Conservation (phyloP, 805 yeast species). For the Metschnikowia noctiluminum region DNA sequence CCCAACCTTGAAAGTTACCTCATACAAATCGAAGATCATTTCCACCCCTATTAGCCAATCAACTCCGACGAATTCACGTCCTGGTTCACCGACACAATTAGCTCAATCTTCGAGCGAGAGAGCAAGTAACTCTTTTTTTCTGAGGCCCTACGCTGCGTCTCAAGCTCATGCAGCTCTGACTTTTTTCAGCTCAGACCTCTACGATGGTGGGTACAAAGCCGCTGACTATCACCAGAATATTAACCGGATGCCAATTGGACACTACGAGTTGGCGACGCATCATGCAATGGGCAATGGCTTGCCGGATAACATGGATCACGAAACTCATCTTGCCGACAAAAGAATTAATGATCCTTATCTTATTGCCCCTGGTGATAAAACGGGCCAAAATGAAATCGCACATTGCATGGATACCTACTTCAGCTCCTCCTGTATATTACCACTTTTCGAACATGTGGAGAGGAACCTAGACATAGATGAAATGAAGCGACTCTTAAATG, state of each 20-base stretch:
- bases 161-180: no score
- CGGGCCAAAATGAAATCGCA: background rate
- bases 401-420: constrained; percentile 15
- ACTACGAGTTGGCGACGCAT: constrained; percentile 29
- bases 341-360: constrained; percentile 35
- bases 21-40: constrained; percentile 9
- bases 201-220: constrained; percentile 4
- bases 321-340: constrained; percentile 36
- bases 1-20: constrained; percentile 2
- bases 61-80: constrained; percentile 41
- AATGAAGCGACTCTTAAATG: constrained; percentile 19
- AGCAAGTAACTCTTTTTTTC: constrained; percentile 43
- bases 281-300: constrained; percentile 30
- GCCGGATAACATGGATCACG: constrained; percentile 32
- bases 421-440: constrained; percentile 13
- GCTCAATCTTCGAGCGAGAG: constrained; percentile 33
- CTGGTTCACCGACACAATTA: constrained; percentile 26
- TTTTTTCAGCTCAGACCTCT: background rate
- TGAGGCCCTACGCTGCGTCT: constrained; percentile 23
- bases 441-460: constrained; percentile 13
- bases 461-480: constrained; percentile 10
- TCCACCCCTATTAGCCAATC: constrained; percentile 42
- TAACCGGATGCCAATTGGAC: constrained; percentile 3
- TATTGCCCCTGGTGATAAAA: background rate
- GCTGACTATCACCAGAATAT: constrained; percentile 26